A percentile compares a stretch with the other conserved stretches of the same genome.
Evolutionary conservation across 371 early-diverging fungal genomes (phyloP).

Genomic region (Globomyces sp.): DNA sequence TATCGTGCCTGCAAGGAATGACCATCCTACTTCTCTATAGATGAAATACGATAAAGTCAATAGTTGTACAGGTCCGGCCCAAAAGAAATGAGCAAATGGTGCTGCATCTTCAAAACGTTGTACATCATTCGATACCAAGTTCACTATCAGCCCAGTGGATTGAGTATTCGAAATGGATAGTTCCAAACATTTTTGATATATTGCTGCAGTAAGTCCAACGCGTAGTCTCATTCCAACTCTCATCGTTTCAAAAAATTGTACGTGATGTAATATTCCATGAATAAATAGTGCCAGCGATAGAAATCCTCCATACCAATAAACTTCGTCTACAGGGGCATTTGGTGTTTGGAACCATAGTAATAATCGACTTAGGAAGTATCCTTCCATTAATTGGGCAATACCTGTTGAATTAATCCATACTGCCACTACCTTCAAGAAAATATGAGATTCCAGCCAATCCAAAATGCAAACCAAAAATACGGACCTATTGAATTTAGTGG

Average conservation of each 20-base stretch:
- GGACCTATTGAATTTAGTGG: not conserved
- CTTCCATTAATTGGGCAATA: slow-evolving; percentile 33
- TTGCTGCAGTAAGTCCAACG: slow-evolving; percentile 38
- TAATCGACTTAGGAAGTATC: slow-evolving; percentile 34
- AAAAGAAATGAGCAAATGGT: slow-evolving; percentile 35
- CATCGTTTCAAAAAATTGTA: slow-evolving; percentile 39
- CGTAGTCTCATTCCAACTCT: slow-evolving; percentile 40
- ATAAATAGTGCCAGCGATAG: slow-evolving; percentile 17
- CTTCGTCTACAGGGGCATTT: not conserved
- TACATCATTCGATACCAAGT: slow-evolving; percentile 49
- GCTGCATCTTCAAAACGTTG: slow-evolving; percentile 47
- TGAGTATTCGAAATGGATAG: slow-evolving; percentile 37
- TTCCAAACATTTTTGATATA: slow-evolving; percentile 44
- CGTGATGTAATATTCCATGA: slow-evolving; percentile 38
- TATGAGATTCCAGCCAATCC: slow-evolving; percentile 19
- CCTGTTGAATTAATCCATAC: no score
- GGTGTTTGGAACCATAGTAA: slow-evolving; percentile 42
- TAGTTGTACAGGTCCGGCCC: slow-evolving; percentile 31
- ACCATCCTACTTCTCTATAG: slow-evolving; percentile 18
- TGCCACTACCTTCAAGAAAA: slow-evolving; percentile 20
- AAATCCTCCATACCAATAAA: not conserved
- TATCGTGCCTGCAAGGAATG: slow-evolving; percentile 4
- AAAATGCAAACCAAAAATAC: slow-evolving; percentile 18
- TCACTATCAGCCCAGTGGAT: slow-evolving; percentile 46
- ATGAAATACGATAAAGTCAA: slow-evolving; percentile 12